These are phyloP conservation scores for Marasmius tenuissimus DNA, from an alignment of 1,284 basidiomycete genomes.

Conservation along the genomic window DNA sequence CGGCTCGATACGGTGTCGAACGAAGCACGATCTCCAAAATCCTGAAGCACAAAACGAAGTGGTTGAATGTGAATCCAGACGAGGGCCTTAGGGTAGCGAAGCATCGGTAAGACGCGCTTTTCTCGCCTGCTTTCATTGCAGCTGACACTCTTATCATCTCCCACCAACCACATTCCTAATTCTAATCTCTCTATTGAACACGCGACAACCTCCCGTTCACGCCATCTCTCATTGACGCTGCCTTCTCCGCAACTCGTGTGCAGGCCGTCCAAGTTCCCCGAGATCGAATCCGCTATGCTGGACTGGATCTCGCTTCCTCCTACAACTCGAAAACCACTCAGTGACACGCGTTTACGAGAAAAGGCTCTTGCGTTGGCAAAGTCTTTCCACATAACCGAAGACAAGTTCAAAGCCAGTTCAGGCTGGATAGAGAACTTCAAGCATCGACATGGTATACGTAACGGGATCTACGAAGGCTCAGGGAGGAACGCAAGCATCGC, in stretches of 20 bases:
- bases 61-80: constrained; percentile 69
- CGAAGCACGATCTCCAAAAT: constrained; percentile 94
- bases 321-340: constrained; percentile 48
- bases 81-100: constrained; percentile 60
- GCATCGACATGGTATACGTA: constrained; percentile 70
- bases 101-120: constrained; percentile 50
- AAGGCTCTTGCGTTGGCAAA: constrained; percentile 73
- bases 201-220: background rate
- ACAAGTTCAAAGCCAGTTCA: constrained; percentile 86
- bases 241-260: background rate
- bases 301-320: constrained; percentile 55
- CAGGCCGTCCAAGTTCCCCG: constrained; percentile 77
- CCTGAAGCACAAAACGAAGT: constrained; percentile 79
- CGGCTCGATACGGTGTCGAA: constrained; percentile 74
- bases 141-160: constrained; percentile 9
- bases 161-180: constrained; percentile 5
- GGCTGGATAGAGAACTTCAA: constrained; percentile 95
- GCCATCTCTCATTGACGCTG: background rate
- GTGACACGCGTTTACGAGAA: constrained; percentile 69
- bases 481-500: constrained; percentile 26
- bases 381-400: constrained; percentile 54
- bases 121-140: constrained; percentile 13
- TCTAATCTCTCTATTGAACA: background rate
- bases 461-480: constrained; percentile 57
- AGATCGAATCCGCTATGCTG: constrained; percentile 66